These are phyloP conservation scores for Cyathus striatus DNA, from an alignment of 768 basidiomycete genomes.

Conservation along the genomic window DNA sequence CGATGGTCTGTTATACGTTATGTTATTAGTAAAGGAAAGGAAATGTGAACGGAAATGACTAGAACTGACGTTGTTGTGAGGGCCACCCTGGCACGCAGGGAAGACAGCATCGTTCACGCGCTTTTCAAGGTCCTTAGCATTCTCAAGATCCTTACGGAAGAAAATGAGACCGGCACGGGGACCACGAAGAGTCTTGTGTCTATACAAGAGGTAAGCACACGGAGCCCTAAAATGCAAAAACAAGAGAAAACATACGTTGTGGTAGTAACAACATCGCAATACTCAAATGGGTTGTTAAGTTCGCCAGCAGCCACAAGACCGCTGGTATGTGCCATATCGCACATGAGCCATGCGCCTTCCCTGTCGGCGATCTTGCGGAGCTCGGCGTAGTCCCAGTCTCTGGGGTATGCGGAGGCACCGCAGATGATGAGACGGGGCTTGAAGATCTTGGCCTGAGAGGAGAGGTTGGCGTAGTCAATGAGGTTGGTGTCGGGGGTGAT, in stretches of 20 bases:
- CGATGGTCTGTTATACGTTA: conserved; percentile 65
- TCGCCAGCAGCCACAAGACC: conserved; percentile 92
- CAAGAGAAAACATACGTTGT: conserved; percentile 63
- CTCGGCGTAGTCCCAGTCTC: conserved; percentile 92
- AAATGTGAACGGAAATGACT: background rate
- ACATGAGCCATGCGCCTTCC: conserved; percentile 92
- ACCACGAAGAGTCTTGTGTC: conserved; percentile 98
- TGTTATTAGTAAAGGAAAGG: background rate
- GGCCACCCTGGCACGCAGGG: conserved; percentile 99
- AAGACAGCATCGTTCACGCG: conserved; percentile 98
- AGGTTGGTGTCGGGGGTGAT: conserved; percentile 80
- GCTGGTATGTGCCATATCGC: conserved; percentile 96
- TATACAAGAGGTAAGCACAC: conserved; percentile 17
- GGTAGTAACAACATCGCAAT: conserved; percentile 97
- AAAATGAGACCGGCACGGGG: conserved; percentile 98
- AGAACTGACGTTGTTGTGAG: conserved; percentile 91
- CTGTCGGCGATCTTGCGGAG: conserved; percentile 78
- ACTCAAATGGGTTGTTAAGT: conserved; percentile 87
- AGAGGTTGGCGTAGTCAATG: conserved; percentile 81
- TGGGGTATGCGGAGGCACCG: conserved; percentile 97
- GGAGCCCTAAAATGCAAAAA: background rate
- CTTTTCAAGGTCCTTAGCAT: conserved; percentile 85
- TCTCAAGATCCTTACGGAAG: conserved; percentile 89
- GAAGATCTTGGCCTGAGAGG: conserved; percentile 87
- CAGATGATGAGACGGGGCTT: conserved; percentile 95